These are phyloP conservation scores for Diaporthe batatas DNA, from an alignment of 2,329 filamentous ascomycete genomes.

Conservation along the genomic window DNA sequence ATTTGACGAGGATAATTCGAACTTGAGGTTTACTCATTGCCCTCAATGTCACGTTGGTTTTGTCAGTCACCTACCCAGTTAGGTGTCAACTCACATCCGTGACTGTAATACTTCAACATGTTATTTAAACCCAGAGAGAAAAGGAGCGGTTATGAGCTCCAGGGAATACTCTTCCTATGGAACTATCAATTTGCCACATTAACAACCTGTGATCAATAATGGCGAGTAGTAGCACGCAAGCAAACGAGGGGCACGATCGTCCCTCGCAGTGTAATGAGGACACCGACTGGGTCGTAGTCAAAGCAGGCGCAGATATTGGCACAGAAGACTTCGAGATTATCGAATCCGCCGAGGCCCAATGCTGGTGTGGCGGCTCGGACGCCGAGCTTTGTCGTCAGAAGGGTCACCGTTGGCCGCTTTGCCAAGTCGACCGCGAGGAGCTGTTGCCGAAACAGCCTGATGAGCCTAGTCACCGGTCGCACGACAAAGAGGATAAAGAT, in stretches of 20 bases:
- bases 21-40: too few relatives aligned
- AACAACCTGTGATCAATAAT: background rate
- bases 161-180: accelerated
- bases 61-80: background rate
- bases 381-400: background rate
- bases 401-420: slow-evolving; percentile 4
- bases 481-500: too few relatives aligned
- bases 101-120: too few relatives aligned
- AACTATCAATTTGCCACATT: background rate
- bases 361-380: slow-evolving; percentile 4
- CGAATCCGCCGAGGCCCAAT: background rate
- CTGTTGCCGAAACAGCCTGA: background rate
- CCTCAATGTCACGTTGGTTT: too few relatives aligned
- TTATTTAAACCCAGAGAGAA: background rate
- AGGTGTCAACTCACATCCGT: background rate
- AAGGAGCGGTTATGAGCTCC: background rate
- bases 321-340: background rate
- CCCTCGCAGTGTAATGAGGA: background rate
- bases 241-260: too few relatives aligned
- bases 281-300: background rate
- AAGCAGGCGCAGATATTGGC: background rate
- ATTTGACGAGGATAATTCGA: background rate
- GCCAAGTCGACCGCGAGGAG: background rate
- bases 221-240: background rate
- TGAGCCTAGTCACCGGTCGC: background rate